These are phyloP conservation scores for Scorias spongiosa DNA, from an alignment of 2,329 filamentous ascomycete genomes.

Conservation along the genomic window DNA sequence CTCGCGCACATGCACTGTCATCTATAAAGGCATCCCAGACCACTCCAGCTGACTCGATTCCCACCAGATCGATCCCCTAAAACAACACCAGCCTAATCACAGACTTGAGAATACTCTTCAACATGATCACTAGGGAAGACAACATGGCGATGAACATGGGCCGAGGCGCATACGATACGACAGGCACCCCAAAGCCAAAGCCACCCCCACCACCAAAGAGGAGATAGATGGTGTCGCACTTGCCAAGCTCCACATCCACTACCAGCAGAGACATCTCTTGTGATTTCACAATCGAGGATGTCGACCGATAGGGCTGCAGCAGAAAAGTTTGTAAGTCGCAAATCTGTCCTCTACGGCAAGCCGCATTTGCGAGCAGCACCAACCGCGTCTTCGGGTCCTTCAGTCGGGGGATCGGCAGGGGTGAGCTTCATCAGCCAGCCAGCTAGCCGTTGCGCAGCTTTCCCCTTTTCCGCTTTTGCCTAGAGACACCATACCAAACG, in stretches of 20 bases:
- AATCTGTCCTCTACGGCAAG: neutral
- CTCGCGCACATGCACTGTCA: no score
- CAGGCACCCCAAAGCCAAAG: conserved; percentile 29
- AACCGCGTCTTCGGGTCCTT: neutral
- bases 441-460: neutral
- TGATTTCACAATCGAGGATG: neutral
- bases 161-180: conserved; percentile 33
- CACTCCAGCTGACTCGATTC: no score
- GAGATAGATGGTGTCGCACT: conserved; percentile 11
- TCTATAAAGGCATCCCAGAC: no score
- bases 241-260: neutral
- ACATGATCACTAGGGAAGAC: neutral
- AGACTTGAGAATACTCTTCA: no score
- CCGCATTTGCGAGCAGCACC: neutral
- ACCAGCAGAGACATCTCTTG: neutral
- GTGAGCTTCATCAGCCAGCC: neutral
- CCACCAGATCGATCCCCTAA: no score
- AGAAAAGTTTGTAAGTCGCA: neutral
- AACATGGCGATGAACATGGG: conserved; percentile 28
- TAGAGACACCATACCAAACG: no score
- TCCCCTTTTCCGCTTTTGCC: neutral
- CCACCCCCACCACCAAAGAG: conserved; percentile 24
- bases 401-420: neutral
- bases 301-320: neutral
- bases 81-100: no score